phyloP scores from a whole-genome alignment of 2,329 filamentous ascomycete genomes.

The Pseudogymnoascus sp. region DNA sequence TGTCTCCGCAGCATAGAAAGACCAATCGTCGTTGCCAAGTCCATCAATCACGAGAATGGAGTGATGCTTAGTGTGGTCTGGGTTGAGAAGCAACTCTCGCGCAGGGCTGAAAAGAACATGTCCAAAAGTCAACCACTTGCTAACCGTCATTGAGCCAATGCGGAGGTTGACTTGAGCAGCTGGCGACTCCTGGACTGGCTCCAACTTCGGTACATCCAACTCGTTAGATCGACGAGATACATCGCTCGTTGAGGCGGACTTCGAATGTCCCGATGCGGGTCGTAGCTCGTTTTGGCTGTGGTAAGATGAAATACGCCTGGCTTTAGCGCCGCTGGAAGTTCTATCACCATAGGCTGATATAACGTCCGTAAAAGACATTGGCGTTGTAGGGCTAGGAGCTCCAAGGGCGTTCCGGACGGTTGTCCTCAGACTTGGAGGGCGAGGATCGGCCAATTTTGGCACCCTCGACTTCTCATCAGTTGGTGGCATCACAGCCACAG shows the following conservation, averaged over 20 bases:
- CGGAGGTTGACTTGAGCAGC: slow-evolving; percentile 68
- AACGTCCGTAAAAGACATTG: slow-evolving; percentile 39
- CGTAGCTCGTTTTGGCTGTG: slow-evolving; percentile 29
- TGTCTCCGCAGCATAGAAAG: slow-evolving; percentile 75
- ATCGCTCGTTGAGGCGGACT: slow-evolving; percentile 20
- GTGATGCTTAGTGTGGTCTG: slow-evolving; percentile 41
- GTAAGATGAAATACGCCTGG: slow-evolving; percentile 27
- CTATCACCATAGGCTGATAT: slow-evolving; percentile 35
- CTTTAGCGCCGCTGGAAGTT: slow-evolving; percentile 25
- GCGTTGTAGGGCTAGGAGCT: slow-evolving; percentile 37
- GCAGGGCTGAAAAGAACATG: slow-evolving; percentile 77
- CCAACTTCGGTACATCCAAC: slow-evolving; percentile 13
- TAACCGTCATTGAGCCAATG: slow-evolving; percentile 75
- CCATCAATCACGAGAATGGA: slow-evolving; percentile 74
- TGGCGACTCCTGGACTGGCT: slow-evolving; percentile 39
- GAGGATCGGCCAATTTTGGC: slow-evolving; percentile 9
- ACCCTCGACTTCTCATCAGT: slow-evolving; percentile 15
- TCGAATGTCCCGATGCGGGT: slow-evolving; percentile 17
- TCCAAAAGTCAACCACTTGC: slow-evolving; percentile 81
- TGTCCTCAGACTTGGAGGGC: slow-evolving; percentile 45
- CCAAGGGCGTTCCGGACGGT: slow-evolving; percentile 45
- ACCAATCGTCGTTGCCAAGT: slow-evolving; percentile 83
- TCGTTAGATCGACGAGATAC: slow-evolving; percentile 17
- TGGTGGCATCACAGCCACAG: slow-evolving; percentile 16
- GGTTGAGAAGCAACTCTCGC: slow-evolving; percentile 50